Evolutionary conservation across 495 filamentous ascomycete species (phyloP).

Genomic region (Apiosordaria backusii): DNA sequence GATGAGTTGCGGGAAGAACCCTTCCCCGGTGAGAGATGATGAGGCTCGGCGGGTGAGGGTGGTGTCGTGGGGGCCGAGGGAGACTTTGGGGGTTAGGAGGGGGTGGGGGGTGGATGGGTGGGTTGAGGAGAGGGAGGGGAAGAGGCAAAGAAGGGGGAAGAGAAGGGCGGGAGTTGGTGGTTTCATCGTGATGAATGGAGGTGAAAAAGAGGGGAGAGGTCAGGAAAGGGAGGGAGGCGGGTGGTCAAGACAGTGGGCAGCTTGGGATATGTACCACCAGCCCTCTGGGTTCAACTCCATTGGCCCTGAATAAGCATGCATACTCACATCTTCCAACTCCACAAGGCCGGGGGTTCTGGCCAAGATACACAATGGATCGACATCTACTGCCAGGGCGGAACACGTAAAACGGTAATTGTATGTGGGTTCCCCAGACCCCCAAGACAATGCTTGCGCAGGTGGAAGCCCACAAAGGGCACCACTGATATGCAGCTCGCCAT

Average conservation of each 20-base stretch:
- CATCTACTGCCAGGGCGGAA: neutral
- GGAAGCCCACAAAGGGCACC: neutral
- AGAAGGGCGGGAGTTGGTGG: neutral
- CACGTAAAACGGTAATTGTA: neutral
- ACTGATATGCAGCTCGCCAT: conserved; percentile 10
- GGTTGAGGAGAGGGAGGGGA: neutral
- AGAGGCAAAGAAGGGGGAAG: neutral
- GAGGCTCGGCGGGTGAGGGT: too few relatives aligned
- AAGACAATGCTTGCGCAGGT: neutral
- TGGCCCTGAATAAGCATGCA: neutral
- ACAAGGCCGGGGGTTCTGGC: neutral
- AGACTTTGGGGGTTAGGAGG: neutral
- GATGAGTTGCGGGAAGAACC: conserved; percentile 35
- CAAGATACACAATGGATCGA: neutral
- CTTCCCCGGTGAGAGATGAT: conserved; percentile 16
- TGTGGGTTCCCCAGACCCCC: too few relatives aligned
- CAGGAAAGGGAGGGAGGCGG: neutral
- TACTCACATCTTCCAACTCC: neutral
- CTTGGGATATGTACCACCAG: too few relatives aligned
- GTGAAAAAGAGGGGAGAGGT: neutral
- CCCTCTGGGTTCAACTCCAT: too few relatives aligned
- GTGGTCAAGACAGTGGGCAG: too few relatives aligned
- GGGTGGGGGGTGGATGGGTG: neutral
- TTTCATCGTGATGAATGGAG: neutral
- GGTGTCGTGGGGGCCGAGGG: neutral